phyloP scores from a whole-genome alignment of 2,329 filamentous ascomycete species.

The Akanthomyces lecanii region DNA sequence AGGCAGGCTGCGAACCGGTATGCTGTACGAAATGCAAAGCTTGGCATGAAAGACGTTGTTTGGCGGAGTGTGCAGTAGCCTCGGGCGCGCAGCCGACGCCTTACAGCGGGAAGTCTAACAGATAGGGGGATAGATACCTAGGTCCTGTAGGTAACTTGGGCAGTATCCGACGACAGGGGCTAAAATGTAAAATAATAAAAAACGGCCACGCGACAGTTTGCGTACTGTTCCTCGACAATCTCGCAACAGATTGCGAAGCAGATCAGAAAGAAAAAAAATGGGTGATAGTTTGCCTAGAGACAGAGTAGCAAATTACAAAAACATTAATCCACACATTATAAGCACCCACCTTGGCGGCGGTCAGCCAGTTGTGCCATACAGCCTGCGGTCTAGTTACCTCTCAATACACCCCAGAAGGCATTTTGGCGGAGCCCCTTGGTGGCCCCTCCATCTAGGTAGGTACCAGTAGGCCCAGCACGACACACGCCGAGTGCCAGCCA shows the following conservation, averaged over 20 bases:
- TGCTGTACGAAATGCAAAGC: background rate
- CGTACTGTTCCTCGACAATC: background rate
- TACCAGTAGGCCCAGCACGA: background rate
- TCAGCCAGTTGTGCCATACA: too few relatives aligned
- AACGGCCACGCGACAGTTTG: slow-evolving; percentile 3
- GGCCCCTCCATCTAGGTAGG: background rate
- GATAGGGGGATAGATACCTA: background rate
- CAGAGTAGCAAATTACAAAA: too few relatives aligned
- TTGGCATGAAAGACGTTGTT: background rate
- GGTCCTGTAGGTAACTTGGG: background rate
- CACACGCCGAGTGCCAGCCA: slow-evolving; percentile 4
- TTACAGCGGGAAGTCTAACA: background rate
- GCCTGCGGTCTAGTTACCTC: too few relatives aligned
- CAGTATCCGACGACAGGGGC: background rate
- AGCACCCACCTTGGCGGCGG: too few relatives aligned
- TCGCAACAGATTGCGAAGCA: background rate
- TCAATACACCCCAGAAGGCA: too few relatives aligned
- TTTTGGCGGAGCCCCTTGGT: background rate
- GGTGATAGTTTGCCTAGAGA: too few relatives aligned
- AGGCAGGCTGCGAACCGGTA: background rate
- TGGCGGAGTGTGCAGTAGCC: background rate
- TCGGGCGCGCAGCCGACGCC: background rate
- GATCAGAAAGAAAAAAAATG: background rate
- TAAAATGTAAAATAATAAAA: background rate
- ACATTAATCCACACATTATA: background rate